Percentiles rank a stretch among this genome's conserved stretches.
These are phyloP conservation scores for Cercophora scortea DNA, from an alignment of 495 filamentous ascomycete species.

Conservation along the genomic window DNA sequence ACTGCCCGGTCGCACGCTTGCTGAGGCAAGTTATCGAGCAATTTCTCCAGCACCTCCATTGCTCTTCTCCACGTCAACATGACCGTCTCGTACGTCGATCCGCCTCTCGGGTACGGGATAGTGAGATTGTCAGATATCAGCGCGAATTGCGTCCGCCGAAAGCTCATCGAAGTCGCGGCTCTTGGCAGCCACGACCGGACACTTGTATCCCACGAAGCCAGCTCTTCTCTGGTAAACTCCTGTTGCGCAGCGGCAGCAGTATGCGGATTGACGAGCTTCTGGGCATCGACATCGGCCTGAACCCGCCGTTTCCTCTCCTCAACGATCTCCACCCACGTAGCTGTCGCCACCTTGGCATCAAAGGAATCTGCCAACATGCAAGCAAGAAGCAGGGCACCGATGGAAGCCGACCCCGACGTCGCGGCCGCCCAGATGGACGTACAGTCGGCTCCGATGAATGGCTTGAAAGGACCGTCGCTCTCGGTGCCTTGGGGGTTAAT, in stretches of 20 bases:
- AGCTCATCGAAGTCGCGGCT: not conserved
- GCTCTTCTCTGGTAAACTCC: not conserved
- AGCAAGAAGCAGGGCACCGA: not conserved
- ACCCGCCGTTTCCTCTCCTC: not conserved
- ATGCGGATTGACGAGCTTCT: not conserved
- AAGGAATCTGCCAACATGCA: not conserved
- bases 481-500: too few relatives aligned
- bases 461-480: too few relatives aligned
- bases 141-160: not conserved
- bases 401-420: not conserved
- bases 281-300: not conserved
- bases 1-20: not conserved
- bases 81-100: not conserved
- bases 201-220: not conserved
- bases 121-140: not conserved
- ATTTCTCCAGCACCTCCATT: not conserved
- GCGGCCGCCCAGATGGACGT: conserved; percentile 2
- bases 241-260: not conserved
- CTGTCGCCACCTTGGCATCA: not conserved
- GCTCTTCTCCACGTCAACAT: not conserved
- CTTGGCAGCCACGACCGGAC: not conserved
- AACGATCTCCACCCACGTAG: not conserved
- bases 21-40: not conserved
- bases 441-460: not conserved
- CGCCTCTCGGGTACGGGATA: not conserved